Evolutionary conservation across 2,329 filamentous ascomycete species (phyloP), one percentile per base, ranked within the genome.

Genomic region (Curvularia lunata): DNA sequence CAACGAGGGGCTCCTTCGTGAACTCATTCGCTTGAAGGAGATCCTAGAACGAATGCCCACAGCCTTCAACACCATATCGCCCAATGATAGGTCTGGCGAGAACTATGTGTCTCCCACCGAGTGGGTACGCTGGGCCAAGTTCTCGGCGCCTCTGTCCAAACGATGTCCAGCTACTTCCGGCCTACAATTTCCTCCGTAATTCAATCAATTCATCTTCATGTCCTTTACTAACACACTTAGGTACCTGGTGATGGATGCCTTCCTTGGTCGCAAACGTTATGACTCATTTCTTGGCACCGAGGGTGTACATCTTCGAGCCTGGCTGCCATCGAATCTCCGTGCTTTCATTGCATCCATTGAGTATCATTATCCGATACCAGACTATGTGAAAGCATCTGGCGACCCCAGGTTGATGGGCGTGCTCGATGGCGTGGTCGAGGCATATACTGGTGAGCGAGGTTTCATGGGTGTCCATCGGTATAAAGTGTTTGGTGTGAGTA

Each of bases 391-490:
- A n/a, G 64, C 79, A 42, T 84, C 82, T 0, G 80, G 79, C 0
- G 83, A 85, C 50, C 76, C 79, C 0, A 74, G 81, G 10, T 73
- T 85, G 0, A 81, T 83, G 66, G 83, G 83, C 3, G 82, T 85
- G 0, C 59, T 85, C 1, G 83, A 85, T 55, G 83, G 83, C 0
- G 84, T 85, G 2, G 78, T 85, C 1, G 83, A 85, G 63, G 82
- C 83, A 0, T 85, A 85, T 59, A 81, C 82, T 0, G 83, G 83
- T 0, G 83, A 85, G 61, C 76, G 83, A 19, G 83, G 83, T 0
- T 85, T 85, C 65, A 84, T 85, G 83, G 83, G 83, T 5, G 81
- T 80, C 0, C 83, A 85, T 63, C 73, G 83, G n/a, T 84, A 85
- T 67, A 85, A 85, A 64, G 83, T 85, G 4, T 85, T 84, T 60